Base-by-base conservation (phyloP, 164 flowering plant species). In the Annona squamosa region DNA sequence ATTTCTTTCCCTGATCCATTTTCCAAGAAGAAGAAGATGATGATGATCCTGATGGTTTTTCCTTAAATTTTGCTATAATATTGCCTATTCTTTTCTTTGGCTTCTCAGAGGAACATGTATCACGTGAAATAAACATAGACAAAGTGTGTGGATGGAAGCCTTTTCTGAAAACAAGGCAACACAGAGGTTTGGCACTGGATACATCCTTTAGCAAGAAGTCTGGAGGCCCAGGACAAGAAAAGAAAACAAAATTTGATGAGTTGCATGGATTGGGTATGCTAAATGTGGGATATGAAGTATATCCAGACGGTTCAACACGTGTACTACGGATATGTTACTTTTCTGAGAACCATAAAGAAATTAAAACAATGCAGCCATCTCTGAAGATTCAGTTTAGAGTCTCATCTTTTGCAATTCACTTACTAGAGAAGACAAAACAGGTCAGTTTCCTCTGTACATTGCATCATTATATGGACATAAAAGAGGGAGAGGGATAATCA, bases 91-190 rank as follows among this genome's bases (percentile, higher is more conserved):
- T 65, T 66, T 76, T 75, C 67, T 57, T 77, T 65, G 16, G 16
- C 79, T 59, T 64, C 77, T 76, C 77, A 93, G 97, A 76, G 77
- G 70, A 80, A 74, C 83, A 83, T 72, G 52, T 84, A 45, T 71
- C 81, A 61, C 91, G 90, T 69, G 98, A 95, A 81, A 90, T 93
- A 75, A 90, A 83, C 78, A 81, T 95, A 84, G 97, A 95, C 76
- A 95, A 95, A 82, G 81, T 95, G 74, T 86, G 91, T 42, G 72
- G 84, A 26, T 93, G 98, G 99, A 93, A 85, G 73, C 88, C 96
- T 74, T 85, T 93, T 75, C 83, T 76, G 68, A 91, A 87, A 75
- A 62, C 65, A 59, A 77, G 86, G 82, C 87, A 89, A 74, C 82
- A 76, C 3, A 79, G 84, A 78, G 83, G 86, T 45, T 71, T 92